A percentile compares a stretch with the other conserved stretches of the same genome.
Conservation (phyloP, 208 protist genomes). For the Kentomonas sorsogonicus region DNA sequence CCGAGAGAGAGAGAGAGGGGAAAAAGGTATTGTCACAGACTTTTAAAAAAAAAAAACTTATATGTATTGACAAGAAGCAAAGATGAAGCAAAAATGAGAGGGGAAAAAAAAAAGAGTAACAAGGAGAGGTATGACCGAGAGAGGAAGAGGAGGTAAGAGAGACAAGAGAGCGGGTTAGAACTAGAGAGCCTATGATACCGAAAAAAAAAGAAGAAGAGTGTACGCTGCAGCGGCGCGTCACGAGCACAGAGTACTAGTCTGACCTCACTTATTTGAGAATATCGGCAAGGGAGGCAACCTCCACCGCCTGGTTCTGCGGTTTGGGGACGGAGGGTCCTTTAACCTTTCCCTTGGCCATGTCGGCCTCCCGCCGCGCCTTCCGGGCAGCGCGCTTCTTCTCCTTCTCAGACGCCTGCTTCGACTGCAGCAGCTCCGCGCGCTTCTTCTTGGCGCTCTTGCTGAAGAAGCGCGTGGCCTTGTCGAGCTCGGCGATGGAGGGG, state of each 20-base stretch:
- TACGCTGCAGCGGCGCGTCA: neutral
- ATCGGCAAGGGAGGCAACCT: constrained; percentile 56
- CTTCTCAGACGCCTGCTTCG: constrained; percentile 44
- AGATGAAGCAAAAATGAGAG: constrained; percentile 1
- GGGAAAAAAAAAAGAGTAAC: neutral
- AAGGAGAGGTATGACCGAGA: neutral
- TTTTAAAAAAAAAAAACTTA: neutral
- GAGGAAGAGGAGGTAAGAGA: constrained; percentile 10
- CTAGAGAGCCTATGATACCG: constrained; percentile 3
- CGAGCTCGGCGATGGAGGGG: constrained; percentile 53
- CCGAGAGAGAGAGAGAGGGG: constrained; percentile 1
- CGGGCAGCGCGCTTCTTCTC: constrained; percentile 41
- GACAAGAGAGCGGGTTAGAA: constrained; percentile 17
- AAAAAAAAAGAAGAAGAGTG: constrained; percentile 14
- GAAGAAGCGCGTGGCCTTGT: constrained; percentile 55
- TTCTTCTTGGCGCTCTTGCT: constrained; percentile 66
- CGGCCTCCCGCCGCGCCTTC: constrained; percentile 34
- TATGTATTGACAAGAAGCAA: neutral
- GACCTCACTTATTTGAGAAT: constrained; percentile 29
- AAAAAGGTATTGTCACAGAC: neutral
- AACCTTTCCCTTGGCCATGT: too few species aligned
- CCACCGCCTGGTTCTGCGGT: constrained; percentile 28
- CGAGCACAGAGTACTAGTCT: neutral
- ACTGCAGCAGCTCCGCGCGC: constrained; percentile 40
- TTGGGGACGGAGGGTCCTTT: constrained; percentile 18